These are phyloP conservation scores for Erodium moschatum DNA, from an alignment of 441 rosid genomes.

Conservation along the genomic window DNA sequence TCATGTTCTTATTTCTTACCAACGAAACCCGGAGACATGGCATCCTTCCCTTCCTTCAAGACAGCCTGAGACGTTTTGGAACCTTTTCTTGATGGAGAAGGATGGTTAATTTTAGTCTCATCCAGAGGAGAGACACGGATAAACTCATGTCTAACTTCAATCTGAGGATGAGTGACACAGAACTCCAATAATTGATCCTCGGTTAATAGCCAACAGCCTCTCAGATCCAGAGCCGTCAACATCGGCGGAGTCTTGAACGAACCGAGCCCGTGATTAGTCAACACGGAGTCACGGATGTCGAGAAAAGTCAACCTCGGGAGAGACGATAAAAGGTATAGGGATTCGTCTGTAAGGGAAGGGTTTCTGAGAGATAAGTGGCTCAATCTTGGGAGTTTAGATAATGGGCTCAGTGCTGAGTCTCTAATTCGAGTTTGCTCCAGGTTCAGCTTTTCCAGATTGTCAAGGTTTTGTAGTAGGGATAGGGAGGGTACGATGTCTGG, in stretches of 20 bases:
- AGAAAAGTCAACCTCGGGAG: constrained; percentile 51
- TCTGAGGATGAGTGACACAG: constrained; percentile 39
- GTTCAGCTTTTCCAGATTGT: constrained; percentile 46
- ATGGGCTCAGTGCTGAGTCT: constrained; percentile 44
- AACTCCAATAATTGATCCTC: constrained; percentile 41
- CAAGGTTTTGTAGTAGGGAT: constrained; percentile 42
- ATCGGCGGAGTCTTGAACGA: constrained; percentile 45
- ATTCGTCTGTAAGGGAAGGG: constrained; percentile 56
- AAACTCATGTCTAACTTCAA: constrained; percentile 55
- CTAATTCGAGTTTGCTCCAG: constrained; percentile 56
- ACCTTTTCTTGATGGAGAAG: constrained; percentile 25
- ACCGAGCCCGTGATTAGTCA: constrained; percentile 54
- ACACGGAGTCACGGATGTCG: constrained; percentile 52
- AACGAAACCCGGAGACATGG: constrained; percentile 33
- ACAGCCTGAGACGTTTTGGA: constrained; percentile 22
- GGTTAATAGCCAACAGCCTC: constrained; percentile 85
- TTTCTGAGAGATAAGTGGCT: constrained; percentile 48
- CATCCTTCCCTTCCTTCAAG: constrained; percentile 28
- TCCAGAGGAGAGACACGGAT: constrained; percentile 21
- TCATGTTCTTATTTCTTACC: constrained; percentile 28
- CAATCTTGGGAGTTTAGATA: constrained; percentile 42
- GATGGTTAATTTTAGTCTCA: constrained; percentile 20
- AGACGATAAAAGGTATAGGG: constrained; percentile 47
- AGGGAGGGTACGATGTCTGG: constrained; percentile 34
- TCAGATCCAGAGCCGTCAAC: constrained; percentile 55